Conservation (phyloP, 2,329 filamentous ascomycete genomes). For the Fusarium kyushuense region DNA sequence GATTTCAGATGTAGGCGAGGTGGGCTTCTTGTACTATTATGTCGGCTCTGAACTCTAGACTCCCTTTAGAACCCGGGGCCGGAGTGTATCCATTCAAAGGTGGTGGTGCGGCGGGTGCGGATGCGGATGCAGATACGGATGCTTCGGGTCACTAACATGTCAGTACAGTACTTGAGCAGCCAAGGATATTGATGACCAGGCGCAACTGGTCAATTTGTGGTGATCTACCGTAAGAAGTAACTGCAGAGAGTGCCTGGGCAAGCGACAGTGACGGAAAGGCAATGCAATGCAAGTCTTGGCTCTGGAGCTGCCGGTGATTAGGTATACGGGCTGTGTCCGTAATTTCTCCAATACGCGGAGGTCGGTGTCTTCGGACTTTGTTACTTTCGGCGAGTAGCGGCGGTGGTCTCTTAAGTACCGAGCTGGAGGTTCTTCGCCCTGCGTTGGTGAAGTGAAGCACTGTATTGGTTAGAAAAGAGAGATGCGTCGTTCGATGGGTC, state of each 20-base stretch:
- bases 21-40: constrained; percentile 39
- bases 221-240: constrained; percentile 32
- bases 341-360: constrained; percentile 29
- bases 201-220: constrained; percentile 31
- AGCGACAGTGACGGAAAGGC: constrained; percentile 24
- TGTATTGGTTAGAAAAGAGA: constrained; percentile 17
- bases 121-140: constrained; percentile 43
- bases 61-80: constrained; percentile 44
- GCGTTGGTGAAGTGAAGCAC: not conserved
- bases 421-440: constrained; percentile 12
- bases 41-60: constrained; percentile 44
- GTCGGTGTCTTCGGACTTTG: constrained; percentile 31
- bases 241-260: constrained; percentile 28
- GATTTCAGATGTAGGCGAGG: constrained; percentile 37
- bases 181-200: constrained; percentile 38
- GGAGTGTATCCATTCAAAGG: constrained; percentile 44
- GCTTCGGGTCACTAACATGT: constrained; percentile 48
- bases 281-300: constrained; percentile 34
- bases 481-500: constrained; percentile 22
- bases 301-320: constrained; percentile 35
- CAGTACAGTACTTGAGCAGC: constrained; percentile 37
- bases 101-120: constrained; percentile 46
- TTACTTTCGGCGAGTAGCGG: constrained; percentile 28
- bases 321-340: constrained; percentile 20
- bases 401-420: constrained; percentile 13